Conservation (phyloP, 129 eudicot species). For the Artemisia argyi region DNA sequence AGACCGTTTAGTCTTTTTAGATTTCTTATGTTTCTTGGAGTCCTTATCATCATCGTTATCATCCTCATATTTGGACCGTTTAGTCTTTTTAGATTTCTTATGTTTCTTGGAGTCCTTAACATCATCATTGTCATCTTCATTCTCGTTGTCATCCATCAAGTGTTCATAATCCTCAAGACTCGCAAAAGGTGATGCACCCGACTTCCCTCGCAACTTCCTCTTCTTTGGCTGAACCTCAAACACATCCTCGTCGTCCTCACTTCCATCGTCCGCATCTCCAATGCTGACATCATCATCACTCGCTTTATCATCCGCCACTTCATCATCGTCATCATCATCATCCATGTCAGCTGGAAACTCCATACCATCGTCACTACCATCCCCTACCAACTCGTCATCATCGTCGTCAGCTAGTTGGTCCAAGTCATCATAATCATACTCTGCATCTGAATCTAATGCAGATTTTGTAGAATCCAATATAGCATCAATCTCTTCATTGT, state of each 20-base stretch:
- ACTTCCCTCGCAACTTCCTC: constrained; percentile 41
- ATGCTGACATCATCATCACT: constrained; percentile 38
- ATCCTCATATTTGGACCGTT: not conserved
- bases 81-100: constrained; percentile 37
- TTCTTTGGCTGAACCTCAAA: constrained; percentile 45
- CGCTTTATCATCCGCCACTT: constrained; percentile 14
- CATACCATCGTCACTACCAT: constrained; percentile 67
- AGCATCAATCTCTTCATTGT: constrained; percentile 82
- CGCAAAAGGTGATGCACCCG: constrained; percentile 87
- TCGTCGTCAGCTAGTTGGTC: constrained; percentile 68
- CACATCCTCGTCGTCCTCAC: constrained; percentile 46
- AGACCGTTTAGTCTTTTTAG: constrained; percentile 30
- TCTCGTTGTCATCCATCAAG: constrained; percentile 51
- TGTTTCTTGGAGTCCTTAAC: constrained; percentile 20
- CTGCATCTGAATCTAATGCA: constrained; percentile 51
- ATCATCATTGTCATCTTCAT: constrained; percentile 23
- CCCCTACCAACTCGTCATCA: constrained; percentile 72
- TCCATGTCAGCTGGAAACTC: constrained; percentile 51
- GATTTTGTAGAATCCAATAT: constrained; percentile 56
- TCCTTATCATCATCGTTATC: constrained; percentile 23
- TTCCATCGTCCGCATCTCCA: constrained; percentile 70
- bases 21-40: constrained; percentile 28
- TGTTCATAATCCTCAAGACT: constrained; percentile 89
- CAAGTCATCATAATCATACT: constrained; percentile 81
- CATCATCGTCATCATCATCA: constrained; percentile 22